A percentile compares a stretch with the other conserved stretches of the same genome.
These are phyloP conservation scores for Ascochyta pisi DNA, from an alignment of 2,329 filamentous ascomycete genomes.

Conservation along the genomic window DNA sequence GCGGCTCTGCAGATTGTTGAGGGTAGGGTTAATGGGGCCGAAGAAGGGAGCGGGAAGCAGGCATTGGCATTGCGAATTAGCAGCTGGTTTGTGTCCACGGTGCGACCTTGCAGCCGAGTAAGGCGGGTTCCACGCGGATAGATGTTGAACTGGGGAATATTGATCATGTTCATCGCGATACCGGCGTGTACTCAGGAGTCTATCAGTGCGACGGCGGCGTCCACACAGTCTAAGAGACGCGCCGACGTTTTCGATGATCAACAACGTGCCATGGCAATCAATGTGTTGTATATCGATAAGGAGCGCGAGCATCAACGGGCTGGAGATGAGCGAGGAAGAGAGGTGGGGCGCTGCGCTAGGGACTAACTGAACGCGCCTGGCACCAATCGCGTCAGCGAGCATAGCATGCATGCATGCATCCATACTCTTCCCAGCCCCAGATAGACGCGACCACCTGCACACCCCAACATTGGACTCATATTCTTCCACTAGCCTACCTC, in stretches of 20 bases:
- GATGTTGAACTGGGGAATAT: too few relatives aligned
- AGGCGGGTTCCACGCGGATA: neutral
- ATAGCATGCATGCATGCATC: neutral
- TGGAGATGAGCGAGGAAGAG: constrained; percentile 10
- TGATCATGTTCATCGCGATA: too few relatives aligned
- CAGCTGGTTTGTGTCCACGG: constrained; percentile 5
- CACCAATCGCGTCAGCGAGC: constrained; percentile 13
- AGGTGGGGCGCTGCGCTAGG: constrained; percentile 9
- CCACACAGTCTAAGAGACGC: too few relatives aligned
- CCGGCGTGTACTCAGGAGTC: too few relatives aligned
- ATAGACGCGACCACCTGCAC: constrained; percentile 18
- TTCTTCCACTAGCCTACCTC: neutral
- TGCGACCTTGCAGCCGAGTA: constrained; percentile 9
- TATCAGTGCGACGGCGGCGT: neutral
- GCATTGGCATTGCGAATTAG: constrained; percentile 7
- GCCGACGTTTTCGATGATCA: neutral
- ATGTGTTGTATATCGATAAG: constrained; percentile 8
- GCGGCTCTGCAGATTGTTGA: constrained; percentile 12
- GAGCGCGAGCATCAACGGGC: constrained; percentile 8
- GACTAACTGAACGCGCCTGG: constrained; percentile 11
- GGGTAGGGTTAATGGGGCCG: neutral
- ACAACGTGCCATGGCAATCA: neutral
- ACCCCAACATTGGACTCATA: constrained; percentile 9
- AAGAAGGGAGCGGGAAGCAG: constrained; percentile 8
- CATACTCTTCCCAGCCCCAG: constrained; percentile 19